Evolutionary conservation across 495 filamentous ascomycete genomes (phyloP).

Genomic region (Gamarada debralockiae): DNA sequence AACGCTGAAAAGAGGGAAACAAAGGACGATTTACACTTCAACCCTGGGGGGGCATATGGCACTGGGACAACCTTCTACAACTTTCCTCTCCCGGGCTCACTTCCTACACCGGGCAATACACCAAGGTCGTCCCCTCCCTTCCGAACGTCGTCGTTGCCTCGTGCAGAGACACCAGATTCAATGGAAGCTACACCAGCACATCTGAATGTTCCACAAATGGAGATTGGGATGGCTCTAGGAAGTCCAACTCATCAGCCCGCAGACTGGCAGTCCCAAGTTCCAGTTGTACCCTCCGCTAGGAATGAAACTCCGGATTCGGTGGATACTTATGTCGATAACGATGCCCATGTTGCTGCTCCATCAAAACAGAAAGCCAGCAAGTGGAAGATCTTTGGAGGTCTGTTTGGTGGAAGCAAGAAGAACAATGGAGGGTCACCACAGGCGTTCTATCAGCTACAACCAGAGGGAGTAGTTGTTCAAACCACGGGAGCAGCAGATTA

Average conservation of each 20-base stretch:
- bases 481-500: slow-evolving; percentile 5
- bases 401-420: slow-evolving; percentile 40
- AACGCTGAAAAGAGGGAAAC: slow-evolving; percentile 32
- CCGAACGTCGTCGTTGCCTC: slow-evolving; percentile 21
- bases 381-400: slow-evolving; percentile 42
- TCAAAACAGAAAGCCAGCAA: slow-evolving; percentile 37
- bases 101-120: slow-evolving; percentile 41
- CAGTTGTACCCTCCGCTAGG: slow-evolving; percentile 21
- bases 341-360: slow-evolving; percentile 26
- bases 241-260: slow-evolving; percentile 39
- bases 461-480: slow-evolving; percentile 2
- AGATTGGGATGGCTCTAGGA: slow-evolving; percentile 57
- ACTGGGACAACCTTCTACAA: slow-evolving; percentile 27
- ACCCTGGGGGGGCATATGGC: slow-evolving; percentile 19
- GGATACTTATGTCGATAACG: slow-evolving; percentile 24
- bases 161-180: slow-evolving; percentile 37
- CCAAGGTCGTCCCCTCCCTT: slow-evolving; percentile 26
- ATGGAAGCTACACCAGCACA: slow-evolving; percentile 25
- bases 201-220: slow-evolving; percentile 6
- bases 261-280: slow-evolving; percentile 13
- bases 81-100: slow-evolving; percentile 29
- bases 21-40: slow-evolving; percentile 46
- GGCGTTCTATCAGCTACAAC: slow-evolving; percentile 26
- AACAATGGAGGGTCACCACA: slow-evolving; percentile 20
- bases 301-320: slow-evolving; percentile 15